Evolutionary conservation across 805 yeast species (phyloP), one percentile per base, ranked within the genome.

Genomic region (Barnettozyma wickerhamii): DNA sequence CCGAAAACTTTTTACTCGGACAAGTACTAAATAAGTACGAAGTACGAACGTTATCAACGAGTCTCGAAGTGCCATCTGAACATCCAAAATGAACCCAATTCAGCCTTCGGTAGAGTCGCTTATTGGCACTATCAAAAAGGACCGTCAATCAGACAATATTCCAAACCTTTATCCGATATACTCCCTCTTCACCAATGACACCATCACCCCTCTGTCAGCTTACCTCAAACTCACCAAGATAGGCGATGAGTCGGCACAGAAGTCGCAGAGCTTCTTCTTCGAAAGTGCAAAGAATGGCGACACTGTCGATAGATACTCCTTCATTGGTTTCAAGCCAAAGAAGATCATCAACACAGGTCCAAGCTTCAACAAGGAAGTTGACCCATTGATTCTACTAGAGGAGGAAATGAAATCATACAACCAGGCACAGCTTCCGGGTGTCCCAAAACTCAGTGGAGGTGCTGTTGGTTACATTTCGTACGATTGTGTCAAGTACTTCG

Each of bases 401-500:
- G 50, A 75, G 33, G 96, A 91, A 59, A 70, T 93, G 66, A 62
- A 68, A 9, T 62, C 69, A 30, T 76, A 74, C 55, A 75, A 70
- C 41, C 88, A 86, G 55, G 87, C 90, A 2, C 79, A 76, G 51
- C 66, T 87, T 37, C 95, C 95, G 0, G 95, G 95, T 31, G 68
- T 90, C 37, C 87, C 96, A 12, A 77, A 74, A 48, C 67, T 89
- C 43, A 81, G 90, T 52, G 99, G 99, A 43, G 99, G 99, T 48
- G 98, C 98, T 6, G 75, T 91, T 40, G 99, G 99, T 2, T 93
- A 89, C 59, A 80, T 93, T 33, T 87, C 97, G 1, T 93, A 93
- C 56, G 99, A 93, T 63, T 93, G 99, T 69, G 84, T 93, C 56
- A 85, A 88, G 60, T 93, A 93, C 64, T 93, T 93, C 52, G 99